Conservation (phyloP, 768 basidiomycete genomes). For the Postia placenta region DNA sequence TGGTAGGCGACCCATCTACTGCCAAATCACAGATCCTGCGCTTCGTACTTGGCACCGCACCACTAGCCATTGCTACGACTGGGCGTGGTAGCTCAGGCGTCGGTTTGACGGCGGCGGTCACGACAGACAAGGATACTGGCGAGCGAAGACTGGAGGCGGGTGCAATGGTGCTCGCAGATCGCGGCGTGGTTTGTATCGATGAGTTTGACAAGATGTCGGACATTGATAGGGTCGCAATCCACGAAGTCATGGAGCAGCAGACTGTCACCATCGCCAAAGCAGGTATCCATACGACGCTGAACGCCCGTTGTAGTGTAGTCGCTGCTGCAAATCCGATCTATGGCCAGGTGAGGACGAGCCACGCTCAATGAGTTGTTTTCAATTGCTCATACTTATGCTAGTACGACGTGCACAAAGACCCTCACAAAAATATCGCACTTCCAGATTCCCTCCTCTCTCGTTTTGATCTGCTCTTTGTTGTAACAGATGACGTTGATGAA, state of each 20-base stretch:
- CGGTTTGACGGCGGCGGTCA: slow-evolving; percentile 97
- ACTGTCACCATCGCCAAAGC: slow-evolving; percentile 99
- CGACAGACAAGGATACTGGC: slow-evolving; percentile 96
- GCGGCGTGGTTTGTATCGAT: slow-evolving; percentile 98
- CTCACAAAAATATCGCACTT: slow-evolving; percentile 96
- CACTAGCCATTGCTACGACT: slow-evolving; percentile 96
- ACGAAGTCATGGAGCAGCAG: slow-evolving; percentile 99
- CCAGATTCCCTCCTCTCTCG: slow-evolving; percentile 97
- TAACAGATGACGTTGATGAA: slow-evolving; percentile 98
- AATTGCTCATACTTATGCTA: slow-evolving; percentile 25
- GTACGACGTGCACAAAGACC: slow-evolving; percentile 99
- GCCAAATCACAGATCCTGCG: slow-evolving; percentile 96
- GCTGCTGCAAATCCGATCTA: slow-evolving; percentile 99
- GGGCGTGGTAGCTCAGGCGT: slow-evolving; percentile 98
- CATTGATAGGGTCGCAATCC: slow-evolving; percentile 96
- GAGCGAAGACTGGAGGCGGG: slow-evolving; percentile 96
- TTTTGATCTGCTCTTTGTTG: slow-evolving; percentile 97
- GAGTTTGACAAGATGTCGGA: slow-evolving; percentile 99
- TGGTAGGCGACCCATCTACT: slow-evolving; percentile 99
- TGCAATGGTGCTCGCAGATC: slow-evolving; percentile 98
- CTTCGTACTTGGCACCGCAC: slow-evolving; percentile 93
- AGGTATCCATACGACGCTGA: slow-evolving; percentile 96
- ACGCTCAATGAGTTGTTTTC: neutral
- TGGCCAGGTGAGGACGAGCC: slow-evolving; percentile 61
- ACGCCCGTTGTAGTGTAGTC: slow-evolving; percentile 95